Conservation (phyloP, 352 stramenopile species). For the Peronospora farinosa region DNA sequence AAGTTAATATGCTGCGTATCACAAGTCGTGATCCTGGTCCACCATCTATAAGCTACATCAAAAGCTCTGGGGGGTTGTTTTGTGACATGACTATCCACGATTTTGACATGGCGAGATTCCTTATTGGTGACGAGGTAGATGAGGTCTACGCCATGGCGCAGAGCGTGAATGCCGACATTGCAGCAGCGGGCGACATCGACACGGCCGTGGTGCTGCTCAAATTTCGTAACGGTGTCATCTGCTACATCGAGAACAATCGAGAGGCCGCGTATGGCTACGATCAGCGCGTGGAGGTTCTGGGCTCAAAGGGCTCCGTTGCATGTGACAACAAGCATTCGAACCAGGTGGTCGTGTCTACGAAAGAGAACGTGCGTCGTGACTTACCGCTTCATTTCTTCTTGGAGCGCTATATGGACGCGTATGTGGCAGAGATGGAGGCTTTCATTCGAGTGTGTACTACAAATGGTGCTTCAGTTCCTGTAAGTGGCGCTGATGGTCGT, state of each 20-base stretch:
- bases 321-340: conserved; percentile 93
- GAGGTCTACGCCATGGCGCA: conserved; percentile 69
- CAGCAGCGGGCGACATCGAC: conserved; percentile 84
- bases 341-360: conserved; percentile 60
- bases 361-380: conserved; percentile 49
- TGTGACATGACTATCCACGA: conserved; percentile 95
- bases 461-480: conserved; percentile 35
- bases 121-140: conserved; percentile 76
- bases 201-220: conserved; percentile 88
- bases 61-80: conserved; percentile 87
- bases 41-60: conserved; percentile 45
- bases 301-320: conserved; percentile 84
- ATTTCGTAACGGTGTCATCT: conserved; percentile 86
- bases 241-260: conserved; percentile 92
- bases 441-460: conserved; percentile 58
- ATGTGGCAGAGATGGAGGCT: conserved; percentile 59
- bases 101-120: conserved; percentile 91
- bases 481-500: conserved; percentile 50
- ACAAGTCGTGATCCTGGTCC: conserved; percentile 51
- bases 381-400: conserved; percentile 94
- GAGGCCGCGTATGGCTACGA: conserved; percentile 93
- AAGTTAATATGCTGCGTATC: conserved; percentile 81
- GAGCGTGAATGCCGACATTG: conserved; percentile 48
- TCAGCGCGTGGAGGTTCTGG: conserved; percentile 90
- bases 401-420: conserved; percentile 89